A percentile compares a stretch with the other conserved stretches of the same genome.
phyloP scores from a whole-genome alignment of 352 stramenopile genomes.

The Lagenidium giganteum region DNA sequence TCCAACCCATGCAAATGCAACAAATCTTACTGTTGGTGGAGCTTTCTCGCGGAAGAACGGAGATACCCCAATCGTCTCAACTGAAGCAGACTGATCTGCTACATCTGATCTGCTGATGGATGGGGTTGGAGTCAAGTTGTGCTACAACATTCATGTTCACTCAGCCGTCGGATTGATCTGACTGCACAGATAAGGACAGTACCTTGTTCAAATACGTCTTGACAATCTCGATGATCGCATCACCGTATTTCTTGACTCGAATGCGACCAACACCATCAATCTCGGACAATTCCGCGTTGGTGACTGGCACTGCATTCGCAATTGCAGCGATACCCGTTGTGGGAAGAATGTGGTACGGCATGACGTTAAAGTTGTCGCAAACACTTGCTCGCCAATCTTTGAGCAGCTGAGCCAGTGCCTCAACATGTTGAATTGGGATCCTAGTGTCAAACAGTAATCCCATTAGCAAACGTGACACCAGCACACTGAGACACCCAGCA shows the following conservation, averaged over 20 bases:
- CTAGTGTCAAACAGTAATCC: too few species aligned
- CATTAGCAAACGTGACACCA: too few species aligned
- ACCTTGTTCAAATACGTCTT: slow-evolving; percentile 77
- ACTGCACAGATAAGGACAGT: not conserved
- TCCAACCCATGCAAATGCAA: too few species aligned
- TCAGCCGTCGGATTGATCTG: not conserved
- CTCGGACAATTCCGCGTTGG: slow-evolving; percentile 68
- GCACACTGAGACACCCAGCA: too few species aligned
- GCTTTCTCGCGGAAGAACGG: slow-evolving; percentile 44
- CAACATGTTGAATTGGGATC: slow-evolving; percentile 63
- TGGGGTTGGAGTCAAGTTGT: slow-evolving; percentile 56
- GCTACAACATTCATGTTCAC: slow-evolving; percentile 17
- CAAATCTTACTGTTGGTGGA: slow-evolving; percentile 2
- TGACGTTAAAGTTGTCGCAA: slow-evolving; percentile 81
- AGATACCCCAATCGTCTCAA: slow-evolving; percentile 11
- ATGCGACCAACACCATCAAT: slow-evolving; percentile 81
- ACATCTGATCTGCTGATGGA: not conserved
- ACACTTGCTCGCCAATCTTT: slow-evolving; percentile 86
- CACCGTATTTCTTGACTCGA: slow-evolving; percentile 83
- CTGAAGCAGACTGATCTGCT: not conserved
- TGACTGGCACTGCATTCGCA: slow-evolving; percentile 68
- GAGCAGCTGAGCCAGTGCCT: slow-evolving; percentile 68
- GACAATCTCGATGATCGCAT: slow-evolving; percentile 81
- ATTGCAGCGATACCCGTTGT: slow-evolving; percentile 78
- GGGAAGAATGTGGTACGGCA: slow-evolving; percentile 86